These are phyloP conservation scores for Pelargonium cotyledonis DNA, from an alignment of 441 rosid genomes.

Conservation along the genomic window DNA sequence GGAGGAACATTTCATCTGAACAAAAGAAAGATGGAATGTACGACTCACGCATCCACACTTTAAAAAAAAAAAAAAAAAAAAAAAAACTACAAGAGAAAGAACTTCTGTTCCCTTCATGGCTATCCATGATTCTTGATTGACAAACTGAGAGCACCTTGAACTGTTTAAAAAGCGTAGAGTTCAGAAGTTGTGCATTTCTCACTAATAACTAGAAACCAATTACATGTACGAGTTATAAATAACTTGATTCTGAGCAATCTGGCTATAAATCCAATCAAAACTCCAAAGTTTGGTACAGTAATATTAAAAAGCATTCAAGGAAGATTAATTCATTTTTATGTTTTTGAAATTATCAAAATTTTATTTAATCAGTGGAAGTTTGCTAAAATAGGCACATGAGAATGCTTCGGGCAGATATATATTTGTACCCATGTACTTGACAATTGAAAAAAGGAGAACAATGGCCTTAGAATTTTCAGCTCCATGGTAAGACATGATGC, in stretches of 20 bases:
- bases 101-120: constrained; percentile 45
- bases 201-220: too few relatives aligned
- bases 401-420: neutral
- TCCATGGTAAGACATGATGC: too few relatives aligned
- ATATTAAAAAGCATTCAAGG: neutral
- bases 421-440: too few relatives aligned
- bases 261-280: neutral
- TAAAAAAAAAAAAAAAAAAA: neutral
- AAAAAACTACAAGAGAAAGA: neutral
- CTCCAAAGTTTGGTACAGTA: neutral
- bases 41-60: neutral
- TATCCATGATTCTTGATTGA: constrained; percentile 52
- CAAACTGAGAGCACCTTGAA: constrained; percentile 69
- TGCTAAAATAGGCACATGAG: neutral
- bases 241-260: too few relatives aligned
- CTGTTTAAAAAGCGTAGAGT: constrained; percentile 34
- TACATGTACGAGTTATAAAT: too few relatives aligned
- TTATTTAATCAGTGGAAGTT: too few relatives aligned
- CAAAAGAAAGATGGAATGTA: neutral
- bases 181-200: constrained; percentile 11
- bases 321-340: neutral
- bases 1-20: neutral
- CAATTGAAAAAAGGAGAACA: too few relatives aligned
- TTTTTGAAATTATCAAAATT: neutral
- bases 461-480: too few relatives aligned